Percentiles rank a stretch among this genome's conserved stretches.
Evolutionary conservation across 2,329 filamentous ascomycete species (phyloP).

Genomic region (Coniella vitis): DNA sequence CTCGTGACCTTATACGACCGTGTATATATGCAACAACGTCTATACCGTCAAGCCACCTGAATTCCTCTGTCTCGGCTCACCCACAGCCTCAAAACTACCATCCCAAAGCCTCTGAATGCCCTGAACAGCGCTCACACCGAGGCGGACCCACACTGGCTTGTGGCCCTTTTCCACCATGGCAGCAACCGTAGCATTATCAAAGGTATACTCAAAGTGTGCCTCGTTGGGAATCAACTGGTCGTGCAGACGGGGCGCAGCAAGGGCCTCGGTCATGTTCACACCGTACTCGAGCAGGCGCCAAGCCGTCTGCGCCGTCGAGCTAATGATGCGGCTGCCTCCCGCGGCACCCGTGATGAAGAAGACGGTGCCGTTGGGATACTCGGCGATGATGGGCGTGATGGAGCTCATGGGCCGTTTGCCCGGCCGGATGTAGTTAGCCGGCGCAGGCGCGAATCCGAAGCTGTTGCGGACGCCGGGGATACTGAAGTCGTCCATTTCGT

Average conservation of each 20-base stretch:
- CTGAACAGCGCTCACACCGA: constrained; percentile 65
- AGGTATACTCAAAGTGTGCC: constrained; percentile 64
- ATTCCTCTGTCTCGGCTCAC: constrained; percentile 72
- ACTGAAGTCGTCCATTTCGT: constrained; percentile 75
- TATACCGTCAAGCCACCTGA: constrained; percentile 55
- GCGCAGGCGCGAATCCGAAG: constrained; percentile 77
- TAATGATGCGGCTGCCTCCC: constrained; percentile 80
- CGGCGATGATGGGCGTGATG: constrained; percentile 72
- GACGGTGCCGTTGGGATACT: constrained; percentile 59
- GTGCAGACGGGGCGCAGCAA: constrained; percentile 66
- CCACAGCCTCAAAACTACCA: constrained; percentile 68
- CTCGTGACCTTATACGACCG: no score
- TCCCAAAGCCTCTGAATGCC: constrained; percentile 58
- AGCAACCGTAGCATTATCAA: constrained; percentile 61
- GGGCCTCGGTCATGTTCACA: constrained; percentile 54
- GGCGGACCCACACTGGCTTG: constrained; percentile 65
- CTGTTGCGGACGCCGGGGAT: constrained; percentile 71
- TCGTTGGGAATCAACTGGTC: constrained; percentile 72
- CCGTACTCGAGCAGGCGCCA: constrained; percentile 65
- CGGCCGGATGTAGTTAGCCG: constrained; percentile 73
- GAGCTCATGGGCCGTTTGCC: constrained; percentile 79
- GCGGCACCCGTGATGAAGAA: constrained; percentile 71
- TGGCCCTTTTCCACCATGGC: constrained; percentile 62
- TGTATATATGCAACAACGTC: background rate
- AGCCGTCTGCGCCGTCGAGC: constrained; percentile 69